Base-by-base conservation (phyloP, 345 rosid genomes). In the Stellera chamaejasme region DNA sequence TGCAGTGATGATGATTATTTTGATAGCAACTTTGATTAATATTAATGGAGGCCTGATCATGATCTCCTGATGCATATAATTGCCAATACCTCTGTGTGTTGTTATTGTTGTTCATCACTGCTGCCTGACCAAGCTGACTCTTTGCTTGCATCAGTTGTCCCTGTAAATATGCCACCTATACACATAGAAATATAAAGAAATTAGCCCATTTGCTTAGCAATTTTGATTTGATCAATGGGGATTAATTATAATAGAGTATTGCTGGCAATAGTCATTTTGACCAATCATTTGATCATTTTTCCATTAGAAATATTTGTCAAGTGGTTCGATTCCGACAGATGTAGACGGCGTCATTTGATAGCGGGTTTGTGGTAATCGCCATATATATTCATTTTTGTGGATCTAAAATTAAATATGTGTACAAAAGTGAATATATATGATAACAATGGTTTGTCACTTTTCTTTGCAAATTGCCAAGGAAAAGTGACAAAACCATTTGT, bases 141-240 rank as follows among this genome's bases (percentile, higher is more conserved):
- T 83, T 89, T 69, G 73, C 78, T 79, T 87, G 94, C 87, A 84
- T 81, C 77, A 93, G 48, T 66, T 93, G 99, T 11, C 90, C 82
- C 76, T 93, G 97, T 63, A 93, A 72, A 60, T 52, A 75, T 45
- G 97, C 89, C 65, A 93, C 96, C 99, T 85, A 23, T 69, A 54
- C 26, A 19, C 27, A 50, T 57, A 44, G 4, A 12, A 26, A 44
- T 11, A 19, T 19, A 32, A 39, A 16, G 2, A 23, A 42, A 4
- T n/a, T 27, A n/a, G 14, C 2, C 10, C 13, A 12, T 42, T 23
- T 26, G 46, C 45, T 13, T 14, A 43, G 1, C 2, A 4, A 57
- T 48, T 39, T 23, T n/a, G 23, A 39, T 26, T 62, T 42, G 25
- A 52, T 16, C 12, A 27, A 15, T 45, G 27, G 1, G 27, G 36